phyloP scores from a whole-genome alignment of 768 basidiomycete species.

The Phylloporus scabripes region DNA sequence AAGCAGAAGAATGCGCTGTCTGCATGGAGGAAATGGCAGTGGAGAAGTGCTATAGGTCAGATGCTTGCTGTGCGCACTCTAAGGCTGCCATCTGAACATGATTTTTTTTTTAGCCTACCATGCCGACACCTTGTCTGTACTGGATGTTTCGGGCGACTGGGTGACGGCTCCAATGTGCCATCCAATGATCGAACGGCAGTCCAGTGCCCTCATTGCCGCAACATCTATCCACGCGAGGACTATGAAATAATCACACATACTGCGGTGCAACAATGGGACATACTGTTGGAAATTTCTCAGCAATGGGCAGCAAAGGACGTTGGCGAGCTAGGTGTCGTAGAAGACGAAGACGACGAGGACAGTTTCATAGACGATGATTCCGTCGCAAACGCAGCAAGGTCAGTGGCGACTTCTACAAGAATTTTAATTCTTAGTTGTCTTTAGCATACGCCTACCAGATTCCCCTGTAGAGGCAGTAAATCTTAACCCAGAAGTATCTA shows the following conservation, averaged over 20 bases:
- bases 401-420: not conserved
- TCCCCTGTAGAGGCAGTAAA: not conserved
- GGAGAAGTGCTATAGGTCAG: conserved; percentile 19
- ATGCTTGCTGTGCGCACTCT: not conserved
- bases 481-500: conserved; percentile 2
- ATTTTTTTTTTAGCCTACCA: conserved; percentile 5
- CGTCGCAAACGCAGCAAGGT: conserved; percentile 8
- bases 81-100: not conserved
- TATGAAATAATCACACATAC: conserved; percentile 15
- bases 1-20: conserved; percentile 18
- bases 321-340: conserved; percentile 7
- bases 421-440: conserved; percentile 7
- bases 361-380: conserved; percentile 3
- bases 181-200: not conserved
- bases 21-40: conserved; percentile 16
- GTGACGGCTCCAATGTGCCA: not conserved
- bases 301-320: conserved; percentile 13
- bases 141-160: conserved; percentile 10
- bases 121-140: conserved; percentile 17
- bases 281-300: conserved; percentile 13
- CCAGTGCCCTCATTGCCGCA: conserved; percentile 20
- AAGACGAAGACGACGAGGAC: conserved; percentile 4
- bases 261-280: conserved; percentile 17
- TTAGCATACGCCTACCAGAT: conserved; percentile 4
- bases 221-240: conserved; percentile 5